These are phyloP conservation scores for Tardiomyces blankii DNA, from an alignment of 1,139 yeast genomes.

Conservation along the genomic window DNA sequence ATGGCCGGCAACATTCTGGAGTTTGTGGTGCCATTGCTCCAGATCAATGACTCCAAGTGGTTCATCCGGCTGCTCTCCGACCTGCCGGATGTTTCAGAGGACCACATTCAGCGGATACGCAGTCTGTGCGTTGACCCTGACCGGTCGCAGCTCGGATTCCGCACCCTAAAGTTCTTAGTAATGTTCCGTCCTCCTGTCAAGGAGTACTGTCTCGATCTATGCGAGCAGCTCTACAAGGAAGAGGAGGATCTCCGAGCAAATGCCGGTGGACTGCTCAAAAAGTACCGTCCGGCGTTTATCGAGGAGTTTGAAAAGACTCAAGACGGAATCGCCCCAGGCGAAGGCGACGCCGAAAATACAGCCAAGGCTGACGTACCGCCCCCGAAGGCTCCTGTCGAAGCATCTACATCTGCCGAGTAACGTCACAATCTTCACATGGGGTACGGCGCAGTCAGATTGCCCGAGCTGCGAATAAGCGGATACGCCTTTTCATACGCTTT, in stretches of 20 bases:
- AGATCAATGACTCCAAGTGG: conserved; percentile 63
- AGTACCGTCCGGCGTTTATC: conserved; percentile 27
- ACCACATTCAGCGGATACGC: conserved; percentile 51
- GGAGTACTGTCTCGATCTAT: conserved; percentile 49
- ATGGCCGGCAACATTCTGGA: conserved; percentile 73
- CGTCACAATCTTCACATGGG: too few species aligned
- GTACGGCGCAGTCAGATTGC: too few species aligned
- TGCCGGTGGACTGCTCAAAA: conserved; percentile 41
- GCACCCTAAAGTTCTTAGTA: conserved; percentile 66
- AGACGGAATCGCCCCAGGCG: too few species aligned
- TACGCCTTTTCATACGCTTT: too few species aligned
- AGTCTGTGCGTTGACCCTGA: conserved; percentile 81
- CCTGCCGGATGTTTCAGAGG: conserved; percentile 59
- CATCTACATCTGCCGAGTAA: too few species aligned
- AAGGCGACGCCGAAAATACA: too few species aligned
- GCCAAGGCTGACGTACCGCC: too few species aligned
- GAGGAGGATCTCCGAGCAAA: conserved; percentile 47
- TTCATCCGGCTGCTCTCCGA: conserved; percentile 80
- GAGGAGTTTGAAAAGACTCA: neutral
- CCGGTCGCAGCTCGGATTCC: conserved; percentile 64
- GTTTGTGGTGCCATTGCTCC: conserved; percentile 73
- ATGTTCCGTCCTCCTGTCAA: conserved; percentile 88
- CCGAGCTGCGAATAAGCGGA: too few species aligned
- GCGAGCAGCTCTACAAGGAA: conserved; percentile 43
- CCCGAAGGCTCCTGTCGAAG: too few species aligned